Base-by-base conservation (phyloP, 2,329 filamentous ascomycete species). In the Colletotrichum brevisporum region DNA sequence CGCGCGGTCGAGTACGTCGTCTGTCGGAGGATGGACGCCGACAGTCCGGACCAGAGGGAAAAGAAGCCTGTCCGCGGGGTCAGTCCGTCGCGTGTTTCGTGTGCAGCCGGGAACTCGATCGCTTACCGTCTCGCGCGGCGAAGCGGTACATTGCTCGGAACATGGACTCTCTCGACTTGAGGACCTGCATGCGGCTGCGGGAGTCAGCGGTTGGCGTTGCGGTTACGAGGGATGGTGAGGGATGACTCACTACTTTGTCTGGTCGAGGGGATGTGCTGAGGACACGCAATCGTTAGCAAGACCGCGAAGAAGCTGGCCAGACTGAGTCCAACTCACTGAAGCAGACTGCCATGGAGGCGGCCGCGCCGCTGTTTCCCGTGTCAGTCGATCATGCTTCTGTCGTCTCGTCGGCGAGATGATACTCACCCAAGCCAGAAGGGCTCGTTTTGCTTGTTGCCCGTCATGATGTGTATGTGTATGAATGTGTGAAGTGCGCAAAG, bases 361-460 rank as follows among this genome's bases (percentile, higher is more conserved):
- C 81, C 5, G 82, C 81, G 58, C 82, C 82, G 15, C 82, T 83
- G 5, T 36, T 13, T 2, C 6, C 10, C 39, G 27, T 48, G 47
- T 74, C 24, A 70, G 63, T n/a, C 21, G 26, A 9, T 5, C 16
- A 8, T n/a, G 16, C 9, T 4, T 45, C n/a, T 3, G 8, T 16
- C 9, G 15, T n/a, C 12, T 21, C 2, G 31, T 2, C 10, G 2
- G 1, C 5, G 4, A 4, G 8, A 71, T 31, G 27, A 31, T 9
- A 36, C 80, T 73, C 71, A 83, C 82, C 82, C 82, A 15, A 83
- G 77, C 82, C 82, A 84, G 61, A 83, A 81, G 3, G 82, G 81
- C 73, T 84, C 80, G 63, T 80, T 81, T 39, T 79, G 52, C 73
- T 79, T 73, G 54, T 68, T 70, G 6, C 27, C 52, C 5, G 63